Base-by-base conservation (phyloP, 257 asterid species). In the Leonotis leonurus region DNA sequence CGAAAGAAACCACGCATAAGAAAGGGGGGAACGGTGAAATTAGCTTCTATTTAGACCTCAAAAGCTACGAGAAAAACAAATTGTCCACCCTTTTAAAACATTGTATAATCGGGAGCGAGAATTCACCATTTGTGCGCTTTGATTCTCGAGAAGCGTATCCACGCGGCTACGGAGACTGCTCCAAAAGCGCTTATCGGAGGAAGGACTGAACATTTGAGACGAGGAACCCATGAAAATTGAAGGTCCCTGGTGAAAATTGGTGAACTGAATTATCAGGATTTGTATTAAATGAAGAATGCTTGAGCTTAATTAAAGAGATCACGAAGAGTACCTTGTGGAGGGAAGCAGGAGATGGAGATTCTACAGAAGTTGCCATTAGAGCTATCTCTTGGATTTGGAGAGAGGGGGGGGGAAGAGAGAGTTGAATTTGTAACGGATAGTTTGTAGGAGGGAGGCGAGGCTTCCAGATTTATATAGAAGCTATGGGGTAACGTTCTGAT, bases 121-220 rank as follows among this genome's bases (percentile, higher is more conserved):
- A 4, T 14, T 60, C 62, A 75, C 87, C 77, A 16, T 32, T 58
- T 65, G 65, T 0, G 82, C 78, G 36, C 65, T 78, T 22, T 76
- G 80, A 68, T 79, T 79, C 78, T 89, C 94, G 3, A 86, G 78
- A 8, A 86, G 80, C 10, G 79, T 63, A 43, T 92, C 96, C 27
- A 83, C 73, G 7, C 97, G 82, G 80, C 77, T 78, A 20, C 79
- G 82, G 5, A 92, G 94, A 22, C 79, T 56, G 81, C 96, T 86
- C 99, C 99, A 89, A 64, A 75, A 84, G 29, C 86, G 86, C 80
- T 80, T 76, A 55, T 92, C 97, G 12, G 97, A 83, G 21, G 89
- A 77, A 1, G 97, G 95, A 56, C 94, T 90, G 73, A 70, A 74
- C 60, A 64, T 13, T 1, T 63, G 70, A 36, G 85, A 70, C 52